Evolutionary conservation across 495 filamentous ascomycete species (phyloP).

Genomic region (Arthonia radiata): DNA sequence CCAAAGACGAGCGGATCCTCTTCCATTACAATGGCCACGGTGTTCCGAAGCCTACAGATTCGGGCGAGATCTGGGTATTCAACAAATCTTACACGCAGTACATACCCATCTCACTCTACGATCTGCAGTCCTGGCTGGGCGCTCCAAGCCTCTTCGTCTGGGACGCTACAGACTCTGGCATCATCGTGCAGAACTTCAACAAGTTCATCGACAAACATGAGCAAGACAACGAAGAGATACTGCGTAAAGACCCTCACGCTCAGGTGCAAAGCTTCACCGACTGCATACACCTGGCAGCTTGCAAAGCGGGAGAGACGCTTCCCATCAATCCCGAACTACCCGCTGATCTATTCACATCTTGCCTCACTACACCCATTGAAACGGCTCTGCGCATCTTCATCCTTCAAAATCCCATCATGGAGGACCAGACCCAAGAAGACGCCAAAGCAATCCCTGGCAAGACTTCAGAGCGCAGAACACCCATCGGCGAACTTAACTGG

Average conservation of each 20-base stretch:
- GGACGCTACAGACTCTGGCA: conserved; percentile 87
- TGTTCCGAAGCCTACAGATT: conserved; percentile 86
- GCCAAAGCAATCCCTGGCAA: conserved; percentile 62
- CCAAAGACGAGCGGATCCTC: conserved; percentile 82
- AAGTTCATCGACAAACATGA: conserved; percentile 87
- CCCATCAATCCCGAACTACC: conserved; percentile 92
- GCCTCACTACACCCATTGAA: conserved; percentile 86
- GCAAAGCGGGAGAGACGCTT: conserved; percentile 65
- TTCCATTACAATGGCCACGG: conserved; percentile 98
- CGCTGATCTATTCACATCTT: conserved; percentile 89
- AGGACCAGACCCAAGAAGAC: conserved; percentile 47
- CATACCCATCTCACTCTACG: conserved; percentile 88
- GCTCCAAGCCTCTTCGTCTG: conserved; percentile 92
- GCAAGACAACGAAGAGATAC: conserved; percentile 49
- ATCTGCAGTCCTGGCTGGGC: conserved; percentile 87
- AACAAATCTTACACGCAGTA: conserved; percentile 98
- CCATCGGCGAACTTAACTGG: conserved; percentile 92
- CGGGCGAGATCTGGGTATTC: conserved; percentile 98
- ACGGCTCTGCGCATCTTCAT: conserved; percentile 91
- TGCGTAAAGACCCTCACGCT: conserved; percentile 46
- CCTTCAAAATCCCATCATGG: conserved; percentile 68
- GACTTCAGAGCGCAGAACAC: conserved; percentile 79
- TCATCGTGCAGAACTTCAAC: conserved; percentile 85
- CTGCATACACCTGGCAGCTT: conserved; percentile 85
- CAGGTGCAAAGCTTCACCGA: conserved; percentile 42